phyloP scores from a whole-genome alignment of 257 asterid species.

The Solanum medicagineum region DNA sequence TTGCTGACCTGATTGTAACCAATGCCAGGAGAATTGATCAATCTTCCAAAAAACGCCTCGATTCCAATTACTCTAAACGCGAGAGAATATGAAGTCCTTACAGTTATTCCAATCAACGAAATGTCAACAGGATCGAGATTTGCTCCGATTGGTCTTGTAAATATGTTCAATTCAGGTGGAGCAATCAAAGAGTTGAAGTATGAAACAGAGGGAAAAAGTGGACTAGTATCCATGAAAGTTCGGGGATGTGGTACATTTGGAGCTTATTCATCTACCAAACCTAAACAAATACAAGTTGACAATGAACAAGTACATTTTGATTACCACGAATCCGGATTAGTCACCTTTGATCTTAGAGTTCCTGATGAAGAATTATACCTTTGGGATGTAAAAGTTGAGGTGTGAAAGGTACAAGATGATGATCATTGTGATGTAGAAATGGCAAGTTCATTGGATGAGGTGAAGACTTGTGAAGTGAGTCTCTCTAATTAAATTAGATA shows the following conservation, averaged over 20 bases:
- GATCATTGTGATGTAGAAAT: background rate
- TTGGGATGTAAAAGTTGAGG: conserved; percentile 50
- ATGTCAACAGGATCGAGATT: conserved; percentile 31
- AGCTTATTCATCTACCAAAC: conserved; percentile 58
- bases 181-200: conserved; percentile 46
- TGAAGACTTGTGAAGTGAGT: background rate
- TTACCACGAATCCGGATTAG: conserved; percentile 47
- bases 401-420: conserved; percentile 12
- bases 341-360: conserved; percentile 20
- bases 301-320: conserved; percentile 32
- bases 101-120: conserved; percentile 48
- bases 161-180: conserved; percentile 90
- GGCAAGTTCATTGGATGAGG: background rate
- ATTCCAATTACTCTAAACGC: conserved; percentile 57
- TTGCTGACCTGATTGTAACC: background rate
- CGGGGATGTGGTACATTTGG: conserved; percentile 65
- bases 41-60: conserved; percentile 45
- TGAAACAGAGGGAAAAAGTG: conserved; percentile 24
- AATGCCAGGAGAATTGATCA: conserved; percentile 42
- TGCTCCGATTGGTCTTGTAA: conserved; percentile 63
- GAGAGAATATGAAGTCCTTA: conserved; percentile 61
- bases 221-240: conserved; percentile 30
- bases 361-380: conserved; percentile 47
- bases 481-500: background rate
- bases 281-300: conserved; percentile 45